These are phyloP conservation scores for Pseudogymnoascus sp. DNA, from an alignment of 2,329 filamentous ascomycete species.

Conservation along the genomic window DNA sequence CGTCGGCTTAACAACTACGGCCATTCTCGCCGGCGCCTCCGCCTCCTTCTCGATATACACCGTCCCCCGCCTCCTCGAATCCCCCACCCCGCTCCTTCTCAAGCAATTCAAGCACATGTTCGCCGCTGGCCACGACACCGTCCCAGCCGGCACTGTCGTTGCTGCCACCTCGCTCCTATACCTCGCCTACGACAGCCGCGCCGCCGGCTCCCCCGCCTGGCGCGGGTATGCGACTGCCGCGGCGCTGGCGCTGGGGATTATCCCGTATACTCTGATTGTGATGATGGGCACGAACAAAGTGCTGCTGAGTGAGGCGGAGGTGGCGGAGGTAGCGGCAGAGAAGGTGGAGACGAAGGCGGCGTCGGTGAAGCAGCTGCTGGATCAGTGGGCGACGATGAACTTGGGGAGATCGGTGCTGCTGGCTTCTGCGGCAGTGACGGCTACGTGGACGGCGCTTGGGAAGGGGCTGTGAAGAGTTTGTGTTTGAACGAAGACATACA, in stretches of 20 bases:
- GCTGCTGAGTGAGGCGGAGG: slow-evolving; percentile 36
- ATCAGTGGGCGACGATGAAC: slow-evolving; percentile 47
- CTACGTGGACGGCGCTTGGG: slow-evolving; percentile 23
- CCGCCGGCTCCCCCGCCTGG: slow-evolving; percentile 25
- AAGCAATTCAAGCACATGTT: slow-evolving; percentile 44
- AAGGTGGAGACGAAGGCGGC: slow-evolving; percentile 30
- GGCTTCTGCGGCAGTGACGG: slow-evolving; percentile 21
- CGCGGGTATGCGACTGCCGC: slow-evolving; percentile 36
- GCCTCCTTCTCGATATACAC: slow-evolving; percentile 34
- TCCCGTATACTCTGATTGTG: slow-evolving; percentile 43
- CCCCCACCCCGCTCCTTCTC: slow-evolving; percentile 45
- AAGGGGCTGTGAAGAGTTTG: background rate
- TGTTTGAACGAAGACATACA: background rate
- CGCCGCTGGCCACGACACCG: slow-evolving; percentile 31
- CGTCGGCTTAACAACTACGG: slow-evolving; percentile 41
- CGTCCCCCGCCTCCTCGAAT: slow-evolving; percentile 45
- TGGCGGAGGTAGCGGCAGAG: slow-evolving; percentile 24
- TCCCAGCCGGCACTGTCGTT: slow-evolving; percentile 33
- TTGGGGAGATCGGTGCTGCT: slow-evolving; percentile 33
- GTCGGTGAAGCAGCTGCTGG: slow-evolving; percentile 42
- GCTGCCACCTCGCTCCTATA: slow-evolving; percentile 36
- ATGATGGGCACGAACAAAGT: slow-evolving; percentile 39
- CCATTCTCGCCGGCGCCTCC: slow-evolving; percentile 33
- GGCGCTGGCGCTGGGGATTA: slow-evolving; percentile 34
- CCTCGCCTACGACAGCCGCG: slow-evolving; percentile 33